Evolutionary conservation across 148 eudicot genomes (phyloP), one percentile per base, ranked within the genome.

Genomic region (Pharnaceum exiguum): DNA sequence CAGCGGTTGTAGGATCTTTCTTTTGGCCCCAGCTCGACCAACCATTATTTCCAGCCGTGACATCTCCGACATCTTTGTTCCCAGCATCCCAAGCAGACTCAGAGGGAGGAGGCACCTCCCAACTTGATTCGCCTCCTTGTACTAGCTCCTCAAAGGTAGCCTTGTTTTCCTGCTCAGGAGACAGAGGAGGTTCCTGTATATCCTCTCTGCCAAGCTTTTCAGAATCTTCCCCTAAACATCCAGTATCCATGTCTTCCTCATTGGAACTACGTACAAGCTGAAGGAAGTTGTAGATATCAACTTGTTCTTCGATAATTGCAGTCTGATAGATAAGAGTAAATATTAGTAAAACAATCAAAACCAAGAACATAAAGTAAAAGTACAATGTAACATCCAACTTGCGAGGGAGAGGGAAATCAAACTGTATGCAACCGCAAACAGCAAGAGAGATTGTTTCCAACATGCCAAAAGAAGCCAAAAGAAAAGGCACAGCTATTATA

Each of bases 231-330:
- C 96, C 96, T 57, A 93, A 75, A 58, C 98, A 80, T 39, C 73
- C 80, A 51, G 80, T 77, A 31, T 46, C 70, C 18, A 59, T 46
- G 40, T 59, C 85, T 59, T 67, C 81, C 23, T 24, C 78, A 33
- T 42, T 59, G 6, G 86, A 57, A 51, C 82, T 62, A 47, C 85
- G 69, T 44, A 85, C 78, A 65, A 93, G 37, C 56, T 77, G 86
- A 23, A 93, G 89, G 55, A 88, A 93, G 51, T 75, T 71, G 62
- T 79, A 88, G 13, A 88, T 86, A 64, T 88, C 95, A 26, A 74
- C 65, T 48, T 69, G 85, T 21, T 75, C 73, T 12, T 75, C 68
- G 32, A 52, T 66, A 51, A 51, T 35, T 39, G 61, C 83, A 64
- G 67, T 78, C 98, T 93, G 66, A 30, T 9, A 18, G 12, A 21